These are phyloP conservation scores for Solanum bukasovii DNA, from an alignment of 257 asterid genomes.

Conservation along the genomic window DNA sequence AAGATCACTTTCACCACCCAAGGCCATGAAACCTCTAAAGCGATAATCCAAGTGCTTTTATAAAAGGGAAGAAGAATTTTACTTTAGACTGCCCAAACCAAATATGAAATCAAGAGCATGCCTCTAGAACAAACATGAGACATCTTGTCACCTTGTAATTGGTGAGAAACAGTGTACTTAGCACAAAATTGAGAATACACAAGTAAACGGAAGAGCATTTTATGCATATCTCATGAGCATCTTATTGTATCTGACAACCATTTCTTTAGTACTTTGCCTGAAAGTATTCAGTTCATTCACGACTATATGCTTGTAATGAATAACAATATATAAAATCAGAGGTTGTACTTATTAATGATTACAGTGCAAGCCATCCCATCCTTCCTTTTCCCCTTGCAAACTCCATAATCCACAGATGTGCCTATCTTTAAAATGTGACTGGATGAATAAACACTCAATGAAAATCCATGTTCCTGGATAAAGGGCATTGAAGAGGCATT, in stretches of 20 bases:
- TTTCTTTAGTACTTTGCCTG: background rate
- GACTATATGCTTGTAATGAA: background rate
- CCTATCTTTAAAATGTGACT: slow-evolving; percentile 73
- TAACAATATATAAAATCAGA: background rate
- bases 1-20: background rate
- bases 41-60: background rate
- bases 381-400: slow-evolving; percentile 69
- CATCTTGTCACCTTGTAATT: background rate
- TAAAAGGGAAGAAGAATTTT: background rate
- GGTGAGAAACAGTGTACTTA: background rate
- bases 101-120: background rate
- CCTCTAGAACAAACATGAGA: background rate
- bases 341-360: slow-evolving; percentile 52
- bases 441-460: slow-evolving; percentile 65
- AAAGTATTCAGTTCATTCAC: background rate
- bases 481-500: background rate
- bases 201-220: background rate
- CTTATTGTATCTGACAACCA: background rate
- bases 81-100: background rate
- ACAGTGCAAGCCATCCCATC: slow-evolving; percentile 60
- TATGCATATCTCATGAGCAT: background rate
- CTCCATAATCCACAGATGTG: slow-evolving; percentile 65
- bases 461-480: slow-evolving; percentile 69
- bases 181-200: background rate
- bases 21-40: background rate